A percentile compares a stretch with the other conserved stretches of the same genome.
These are phyloP conservation scores for Chrysosphaeria jannelii DNA, from an alignment of 2,329 filamentous ascomycete genomes.

Conservation along the genomic window DNA sequence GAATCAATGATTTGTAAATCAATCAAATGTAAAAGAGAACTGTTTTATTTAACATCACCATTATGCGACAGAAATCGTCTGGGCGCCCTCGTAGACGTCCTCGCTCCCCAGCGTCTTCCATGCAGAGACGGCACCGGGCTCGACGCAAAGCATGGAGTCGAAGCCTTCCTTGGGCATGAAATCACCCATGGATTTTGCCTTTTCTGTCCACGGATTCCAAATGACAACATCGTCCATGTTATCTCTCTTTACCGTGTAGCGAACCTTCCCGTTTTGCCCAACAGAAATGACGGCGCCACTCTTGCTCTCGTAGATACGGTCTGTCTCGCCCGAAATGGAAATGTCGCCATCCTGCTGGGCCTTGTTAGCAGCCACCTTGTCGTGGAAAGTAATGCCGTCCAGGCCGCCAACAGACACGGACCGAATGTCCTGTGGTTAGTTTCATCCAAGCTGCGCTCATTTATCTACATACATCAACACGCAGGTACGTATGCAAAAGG, in stretches of 20 bases:
- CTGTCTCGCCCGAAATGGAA: slow-evolving; percentile 47
- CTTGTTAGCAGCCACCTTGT: slow-evolving; percentile 47
- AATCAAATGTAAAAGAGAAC: neutral
- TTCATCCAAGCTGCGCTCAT: neutral
- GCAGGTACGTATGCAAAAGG: slow-evolving; percentile 74
- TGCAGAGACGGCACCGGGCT: slow-evolving; percentile 54
- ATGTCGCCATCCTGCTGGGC: slow-evolving; percentile 33
- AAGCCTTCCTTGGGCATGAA: slow-evolving; percentile 74
- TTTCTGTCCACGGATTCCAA: slow-evolving; percentile 90
- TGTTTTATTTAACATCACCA: neutral
- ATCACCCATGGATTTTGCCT: slow-evolving; percentile 54
- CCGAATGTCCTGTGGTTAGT: slow-evolving; percentile 38
- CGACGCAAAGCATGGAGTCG: slow-evolving; percentile 81
- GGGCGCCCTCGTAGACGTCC: slow-evolving; percentile 30
- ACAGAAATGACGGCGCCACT: slow-evolving; percentile 28
- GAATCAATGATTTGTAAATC: neutral
- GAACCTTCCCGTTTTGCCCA: slow-evolving; percentile 26
- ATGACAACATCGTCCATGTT: slow-evolving; percentile 71
- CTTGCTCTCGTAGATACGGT: slow-evolving; percentile 58
- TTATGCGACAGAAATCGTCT: no score
- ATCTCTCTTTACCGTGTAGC: slow-evolving; percentile 51
- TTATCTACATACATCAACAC: slow-evolving; percentile 30
- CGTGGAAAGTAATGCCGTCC: slow-evolving; percentile 42
- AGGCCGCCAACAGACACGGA: slow-evolving; percentile 46
- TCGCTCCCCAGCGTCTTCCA: slow-evolving; percentile 72